Evolutionary conservation across 129 eudicot genomes (phyloP).

Genomic region (Helichrysum umbraculigerum): DNA sequence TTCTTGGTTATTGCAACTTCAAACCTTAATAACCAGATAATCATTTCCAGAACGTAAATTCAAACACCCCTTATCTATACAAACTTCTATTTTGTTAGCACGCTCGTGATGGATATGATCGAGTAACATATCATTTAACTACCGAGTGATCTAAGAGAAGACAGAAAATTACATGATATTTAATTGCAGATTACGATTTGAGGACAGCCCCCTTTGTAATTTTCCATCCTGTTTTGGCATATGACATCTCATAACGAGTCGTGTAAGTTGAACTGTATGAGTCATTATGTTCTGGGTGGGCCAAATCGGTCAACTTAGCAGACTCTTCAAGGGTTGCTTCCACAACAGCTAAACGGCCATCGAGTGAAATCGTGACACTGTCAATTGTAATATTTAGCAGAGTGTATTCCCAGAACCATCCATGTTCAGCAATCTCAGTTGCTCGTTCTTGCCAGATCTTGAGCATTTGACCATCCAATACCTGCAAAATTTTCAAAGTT

Average conservation of each 20-base stretch:
- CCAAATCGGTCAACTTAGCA: constrained; percentile 66
- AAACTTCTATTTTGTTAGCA: constrained; percentile 18
- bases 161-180: constrained; percentile 16
- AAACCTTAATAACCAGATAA: neutral
- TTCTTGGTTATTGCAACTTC: neutral
- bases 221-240: constrained; percentile 69
- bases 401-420: constrained; percentile 88
- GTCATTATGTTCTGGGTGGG: constrained; percentile 71
- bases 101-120: neutral
- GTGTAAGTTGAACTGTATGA: constrained; percentile 81
- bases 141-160: constrained; percentile 17
- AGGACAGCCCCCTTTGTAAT: constrained; percentile 93
- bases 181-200: constrained; percentile 46
- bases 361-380: constrained; percentile 84
- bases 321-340: constrained; percentile 96
- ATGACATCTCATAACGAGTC: constrained; percentile 80
- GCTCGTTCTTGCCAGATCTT: constrained; percentile 86
- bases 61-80: constrained; percentile 23
- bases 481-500: constrained; percentile 42
- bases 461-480: constrained; percentile 95
- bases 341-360: constrained; percentile 82
- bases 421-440: constrained; percentile 62
- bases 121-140: constrained; percentile 15
- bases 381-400: constrained; percentile 65
- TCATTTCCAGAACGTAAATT: neutral